Percentiles rank a stretch among this genome's conserved stretches.
Evolutionary conservation across 2,329 filamentous ascomycete genomes (phyloP).

Genomic region (Cytospora schulzeri): DNA sequence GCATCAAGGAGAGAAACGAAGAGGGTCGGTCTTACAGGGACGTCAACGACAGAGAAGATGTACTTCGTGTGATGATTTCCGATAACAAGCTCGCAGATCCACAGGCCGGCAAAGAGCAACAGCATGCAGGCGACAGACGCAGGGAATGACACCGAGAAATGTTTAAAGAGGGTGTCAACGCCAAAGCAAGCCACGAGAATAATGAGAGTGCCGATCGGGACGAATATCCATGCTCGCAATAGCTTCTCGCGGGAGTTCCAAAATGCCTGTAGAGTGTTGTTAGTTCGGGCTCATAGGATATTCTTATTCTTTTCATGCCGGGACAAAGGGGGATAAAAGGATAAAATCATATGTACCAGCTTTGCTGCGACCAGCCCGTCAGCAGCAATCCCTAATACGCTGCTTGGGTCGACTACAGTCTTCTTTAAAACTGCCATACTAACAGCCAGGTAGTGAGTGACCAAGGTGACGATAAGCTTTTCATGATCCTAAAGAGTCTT

Average conservation of each 20-base stretch:
- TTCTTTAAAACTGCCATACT: slow-evolving; percentile 8
- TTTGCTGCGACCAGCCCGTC: slow-evolving; percentile 9
- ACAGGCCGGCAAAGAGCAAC: slow-evolving; percentile 53
- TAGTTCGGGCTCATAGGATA: background rate
- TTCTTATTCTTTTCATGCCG: background rate
- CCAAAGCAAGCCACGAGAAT: slow-evolving; percentile 48
- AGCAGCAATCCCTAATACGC: slow-evolving; percentile 4
- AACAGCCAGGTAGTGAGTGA: background rate
- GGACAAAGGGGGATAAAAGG: no score
- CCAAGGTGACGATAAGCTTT: background rate
- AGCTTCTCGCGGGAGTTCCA: slow-evolving; percentile 25
- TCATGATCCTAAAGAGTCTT: background rate
- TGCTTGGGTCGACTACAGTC: background rate
- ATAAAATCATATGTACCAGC: slow-evolving; percentile 7
- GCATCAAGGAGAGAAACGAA: background rate
- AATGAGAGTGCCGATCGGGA: slow-evolving; percentile 48
- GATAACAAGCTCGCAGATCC: slow-evolving; percentile 49
- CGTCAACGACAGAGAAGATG: slow-evolving; percentile 52
- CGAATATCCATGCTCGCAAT: slow-evolving; percentile 50
- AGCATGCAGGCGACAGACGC: slow-evolving; percentile 62
- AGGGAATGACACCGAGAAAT: slow-evolving; percentile 57
- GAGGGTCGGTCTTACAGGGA: slow-evolving; percentile 49
- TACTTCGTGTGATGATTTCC: slow-evolving; percentile 51
- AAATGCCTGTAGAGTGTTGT: slow-evolving; percentile 18
- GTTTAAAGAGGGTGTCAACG: slow-evolving; percentile 45